Evolutionary conservation across 345 rosid genomes (phyloP), one percentile per base, ranked within the genome.

Genomic region (Ceriops zippeliana): DNA sequence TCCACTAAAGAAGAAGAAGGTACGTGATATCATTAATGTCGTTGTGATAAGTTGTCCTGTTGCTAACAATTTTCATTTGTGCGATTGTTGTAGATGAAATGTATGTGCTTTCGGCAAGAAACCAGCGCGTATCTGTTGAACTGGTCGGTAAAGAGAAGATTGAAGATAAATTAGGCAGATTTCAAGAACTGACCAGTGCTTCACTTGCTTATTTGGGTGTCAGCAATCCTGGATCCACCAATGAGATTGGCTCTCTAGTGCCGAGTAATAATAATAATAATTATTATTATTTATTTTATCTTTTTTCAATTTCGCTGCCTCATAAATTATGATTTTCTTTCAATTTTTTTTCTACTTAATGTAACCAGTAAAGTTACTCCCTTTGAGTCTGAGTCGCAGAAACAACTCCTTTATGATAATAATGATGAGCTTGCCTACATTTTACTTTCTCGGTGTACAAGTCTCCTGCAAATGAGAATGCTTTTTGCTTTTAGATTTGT

Each of bases 41-140:
- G 7, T 7, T 16, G 7, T 21, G 26, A 26, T 54, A 6, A 7
- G 26, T n/a, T 54, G 7, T 6, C 13, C 26, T 54, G 24, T 56
- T 56, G 9, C 1, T 56, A 15, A 15, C 22, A 56, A 56, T 56
- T 2, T 8, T 10, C 22, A 21, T 2, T 7, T 54, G 58, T 22
- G 30, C 59, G 59, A 9, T 56, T 56, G 30, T 56, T 79, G 76
- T 78, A 91, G 98, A 91, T 72, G 99, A 86, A 79, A 95, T 95
- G 99, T 93, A 93, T 65, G 97, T 93, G 67, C 85, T 91, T 30
- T 91, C 98, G 3, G 82, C 96, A 4, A 84, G 78, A 66, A 93
- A 91, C 77, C 83, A 81, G 52, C 87, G 87, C 21, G 96, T 93
- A 17, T 85, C 90, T 13, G 82, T 93, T 63, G 76, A 93, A 70